Percentiles rank a stretch among this genome's conserved stretches.
Evolutionary conservation across 345 rosid species (phyloP).

Genomic region (Bruguiera parviflora): DNA sequence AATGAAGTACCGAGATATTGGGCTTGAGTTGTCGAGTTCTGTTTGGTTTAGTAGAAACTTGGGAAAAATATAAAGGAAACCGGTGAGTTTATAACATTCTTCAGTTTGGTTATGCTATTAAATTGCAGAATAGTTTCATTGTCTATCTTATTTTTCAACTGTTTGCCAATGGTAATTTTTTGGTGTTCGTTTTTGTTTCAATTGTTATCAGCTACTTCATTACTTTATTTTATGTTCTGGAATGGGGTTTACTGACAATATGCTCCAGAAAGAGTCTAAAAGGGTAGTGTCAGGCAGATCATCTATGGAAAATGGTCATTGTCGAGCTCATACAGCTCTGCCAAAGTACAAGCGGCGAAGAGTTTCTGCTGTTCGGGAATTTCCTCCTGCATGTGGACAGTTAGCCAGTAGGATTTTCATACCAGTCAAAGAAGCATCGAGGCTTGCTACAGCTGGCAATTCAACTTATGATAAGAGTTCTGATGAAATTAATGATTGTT

Average conservation of each 20-base stretch:
- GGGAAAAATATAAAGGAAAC: too few species aligned
- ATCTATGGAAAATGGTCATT: constrained; percentile 26
- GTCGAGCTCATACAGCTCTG: constrained; percentile 8
- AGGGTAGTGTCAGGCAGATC: constrained; percentile 19
- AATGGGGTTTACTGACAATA: constrained; percentile 38
- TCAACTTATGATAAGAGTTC: background rate
- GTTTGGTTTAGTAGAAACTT: too few species aligned
- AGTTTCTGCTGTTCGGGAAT: constrained; percentile 48
- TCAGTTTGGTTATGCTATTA: too few species aligned
- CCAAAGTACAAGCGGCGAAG: constrained; percentile 42
- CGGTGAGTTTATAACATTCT: too few species aligned
- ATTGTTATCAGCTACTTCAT: constrained; percentile 1
- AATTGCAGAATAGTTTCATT: too few species aligned
- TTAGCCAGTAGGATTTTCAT: constrained; percentile 11
- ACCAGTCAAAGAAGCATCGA: constrained; percentile 11
- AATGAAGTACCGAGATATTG: too few species aligned
- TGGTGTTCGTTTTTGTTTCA: background rate
- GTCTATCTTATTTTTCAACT: background rate
- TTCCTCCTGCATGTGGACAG: constrained; percentile 49
- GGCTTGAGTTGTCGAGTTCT: too few species aligned
- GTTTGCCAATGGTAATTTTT: background rate
- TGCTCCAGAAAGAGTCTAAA: constrained; percentile 32
- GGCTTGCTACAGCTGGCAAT: constrained; percentile 4
- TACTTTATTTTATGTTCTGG: constrained; percentile 23
- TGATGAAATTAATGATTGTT: constrained; percentile 7